Conservation (phyloP, 2,329 filamentous ascomycete species). For the Fusarium sp. region DNA sequence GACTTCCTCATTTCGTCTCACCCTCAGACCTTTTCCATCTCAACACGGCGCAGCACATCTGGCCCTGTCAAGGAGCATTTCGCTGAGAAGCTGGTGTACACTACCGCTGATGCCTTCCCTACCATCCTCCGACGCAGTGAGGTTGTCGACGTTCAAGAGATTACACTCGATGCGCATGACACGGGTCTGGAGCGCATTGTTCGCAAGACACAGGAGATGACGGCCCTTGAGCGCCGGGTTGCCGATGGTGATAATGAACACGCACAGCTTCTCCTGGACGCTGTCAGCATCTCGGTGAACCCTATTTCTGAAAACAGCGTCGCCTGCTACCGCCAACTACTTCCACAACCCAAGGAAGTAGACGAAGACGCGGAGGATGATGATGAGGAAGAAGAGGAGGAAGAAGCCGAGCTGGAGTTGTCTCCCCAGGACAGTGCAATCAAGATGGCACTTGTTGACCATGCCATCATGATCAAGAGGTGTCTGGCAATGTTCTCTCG, state of each 20-base stretch:
- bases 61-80: constrained; percentile 79
- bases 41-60: constrained; percentile 75
- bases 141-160: constrained; percentile 75
- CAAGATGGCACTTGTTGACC: constrained; percentile 87
- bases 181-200: constrained; percentile 92
- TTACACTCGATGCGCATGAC: constrained; percentile 79
- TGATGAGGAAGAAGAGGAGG: constrained; percentile 58
- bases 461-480: constrained; percentile 87
- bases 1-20: constrained; percentile 86
- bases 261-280: constrained; percentile 77
- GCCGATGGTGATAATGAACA: constrained; percentile 78
- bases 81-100: constrained; percentile 87
- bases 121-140: constrained; percentile 91
- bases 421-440: constrained; percentile 80
- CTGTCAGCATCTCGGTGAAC: constrained; percentile 82
- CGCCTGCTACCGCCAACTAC: constrained; percentile 79
- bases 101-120: constrained; percentile 87
- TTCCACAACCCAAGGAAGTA: constrained; percentile 65
- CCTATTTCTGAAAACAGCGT: constrained; percentile 81
- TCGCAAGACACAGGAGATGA: constrained; percentile 89
- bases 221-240: constrained; percentile 79
- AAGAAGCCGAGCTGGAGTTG: constrained; percentile 62
- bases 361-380: constrained; percentile 56
- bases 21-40: constrained; percentile 83
- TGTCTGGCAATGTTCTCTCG: constrained; percentile 78